Percentiles rank a stretch among this genome's conserved stretches.
These are phyloP conservation scores for Podaxis rugospora DNA, from an alignment of 768 basidiomycete genomes.

Conservation along the genomic window DNA sequence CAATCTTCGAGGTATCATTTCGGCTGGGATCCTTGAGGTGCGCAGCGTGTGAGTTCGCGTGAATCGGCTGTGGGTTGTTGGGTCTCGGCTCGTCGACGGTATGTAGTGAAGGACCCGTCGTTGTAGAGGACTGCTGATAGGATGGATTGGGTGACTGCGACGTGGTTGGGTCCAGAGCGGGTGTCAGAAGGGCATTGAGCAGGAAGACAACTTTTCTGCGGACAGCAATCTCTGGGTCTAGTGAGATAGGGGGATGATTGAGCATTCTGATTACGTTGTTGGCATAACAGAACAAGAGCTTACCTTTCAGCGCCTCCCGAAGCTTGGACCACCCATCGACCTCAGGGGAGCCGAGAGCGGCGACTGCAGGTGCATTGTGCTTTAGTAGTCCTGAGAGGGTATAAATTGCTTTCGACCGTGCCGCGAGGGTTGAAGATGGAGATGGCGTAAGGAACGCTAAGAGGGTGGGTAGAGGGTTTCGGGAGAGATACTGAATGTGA, in stretches of 20 bases:
- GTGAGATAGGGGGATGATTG: background rate
- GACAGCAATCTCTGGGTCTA: conserved; percentile 75
- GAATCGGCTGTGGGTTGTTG: conserved; percentile 33
- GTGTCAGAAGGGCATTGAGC: conserved; percentile 61
- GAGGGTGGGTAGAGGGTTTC: conserved; percentile 63
- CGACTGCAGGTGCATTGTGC: conserved; percentile 68
- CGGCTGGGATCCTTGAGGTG: conserved; percentile 53
- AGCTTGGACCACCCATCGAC: conserved; percentile 64
- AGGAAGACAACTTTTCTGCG: conserved; percentile 80
- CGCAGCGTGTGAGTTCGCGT: conserved; percentile 70
- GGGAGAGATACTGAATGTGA: conserved; percentile 47
- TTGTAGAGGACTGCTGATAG: conserved; percentile 9
- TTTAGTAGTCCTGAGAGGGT: conserved; percentile 74
- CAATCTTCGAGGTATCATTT: conserved; percentile 42
- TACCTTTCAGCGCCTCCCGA: conserved; percentile 59
- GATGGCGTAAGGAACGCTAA: conserved; percentile 57
- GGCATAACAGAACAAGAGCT: background rate
- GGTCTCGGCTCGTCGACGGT: conserved; percentile 11
- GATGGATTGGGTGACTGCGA: background rate
- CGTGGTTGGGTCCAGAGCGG: conserved; percentile 14
- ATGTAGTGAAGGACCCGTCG: conserved; percentile 18
- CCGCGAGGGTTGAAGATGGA: conserved; percentile 40
- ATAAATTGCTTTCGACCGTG: conserved; percentile 81
- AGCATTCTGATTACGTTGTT: background rate
- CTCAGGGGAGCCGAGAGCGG: conserved; percentile 38